Evolutionary conservation across 2,329 filamentous ascomycete species (phyloP), one percentile per base, ranked within the genome.

Genomic region (Apiospora koreana): DNA sequence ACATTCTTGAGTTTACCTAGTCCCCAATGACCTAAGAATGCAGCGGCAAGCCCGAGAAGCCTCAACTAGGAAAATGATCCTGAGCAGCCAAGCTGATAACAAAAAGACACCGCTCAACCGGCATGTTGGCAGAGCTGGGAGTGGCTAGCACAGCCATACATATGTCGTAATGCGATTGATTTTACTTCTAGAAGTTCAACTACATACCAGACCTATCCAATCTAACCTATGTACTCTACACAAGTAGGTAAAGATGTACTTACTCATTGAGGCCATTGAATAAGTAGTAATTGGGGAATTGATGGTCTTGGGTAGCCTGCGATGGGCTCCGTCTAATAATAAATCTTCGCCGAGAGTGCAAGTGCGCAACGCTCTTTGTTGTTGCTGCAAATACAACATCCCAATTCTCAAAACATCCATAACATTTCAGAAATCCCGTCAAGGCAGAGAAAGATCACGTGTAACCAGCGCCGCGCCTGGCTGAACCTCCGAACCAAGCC

Each of bases 391-490:
- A 38, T 62, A n/a, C 54, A 35, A 62, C 54, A n/a, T n/a, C 8
- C 54, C 54, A 38, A 23, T 62, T 23, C 18, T 38, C 2, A 62
- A n/a, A 21, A 62, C 28, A 58, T 21, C 23, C 10, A 12, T 50
- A 25, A 16, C 25, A 9, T 12, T 21, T 28, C 54, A 62, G 18
- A 35, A 35, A 38, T 38, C 25, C 50, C 50, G 28, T 35, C 28
- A 54, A 31, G 31, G 28, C n/a, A 35, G 54, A 62, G 16, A 21
- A 18, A 62, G 54, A 62, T 62, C 54, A 62, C 54, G 54, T 62
- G 54, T 62, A 38, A 62, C 31, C 54, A 62, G 35, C 54, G 31
- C 54, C 54, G 18, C 43, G 54, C 54, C 54, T 62, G 54, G 54
- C 54, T 62, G 54, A 62, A 62, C 31, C 31, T 62, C 54, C 31